These are phyloP conservation scores for Ceriops decandra DNA, from an alignment of 345 rosid species.

Conservation along the genomic window DNA sequence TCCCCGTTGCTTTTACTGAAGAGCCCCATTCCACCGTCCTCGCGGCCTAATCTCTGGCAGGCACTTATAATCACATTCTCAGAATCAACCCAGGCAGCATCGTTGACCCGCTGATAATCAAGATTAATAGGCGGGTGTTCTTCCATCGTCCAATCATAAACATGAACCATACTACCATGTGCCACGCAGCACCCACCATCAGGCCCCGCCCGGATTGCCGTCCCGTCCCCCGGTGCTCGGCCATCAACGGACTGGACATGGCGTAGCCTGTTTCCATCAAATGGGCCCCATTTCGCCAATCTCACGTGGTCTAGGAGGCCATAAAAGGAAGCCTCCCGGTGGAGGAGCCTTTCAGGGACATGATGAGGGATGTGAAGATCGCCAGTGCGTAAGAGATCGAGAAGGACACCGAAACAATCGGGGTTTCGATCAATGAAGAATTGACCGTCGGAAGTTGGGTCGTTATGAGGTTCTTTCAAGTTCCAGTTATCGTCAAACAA, in stretches of 20 bases:
- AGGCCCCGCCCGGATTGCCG: constrained; percentile 88
- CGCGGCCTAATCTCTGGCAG: constrained; percentile 73
- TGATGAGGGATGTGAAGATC: constrained; percentile 69
- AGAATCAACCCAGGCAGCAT: constrained; percentile 71
- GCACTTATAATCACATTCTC: constrained; percentile 63
- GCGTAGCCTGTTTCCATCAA: constrained; percentile 77
- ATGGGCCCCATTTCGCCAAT: constrained; percentile 73
- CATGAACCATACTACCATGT: constrained; percentile 86
- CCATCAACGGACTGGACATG: constrained; percentile 55
- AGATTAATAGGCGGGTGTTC: constrained; percentile 75
- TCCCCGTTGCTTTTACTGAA: constrained; percentile 71
- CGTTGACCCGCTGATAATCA: constrained; percentile 88
- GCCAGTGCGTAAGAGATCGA: constrained; percentile 97
- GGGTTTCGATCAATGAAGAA: constrained; percentile 82
- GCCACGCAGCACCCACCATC: constrained; percentile 96
- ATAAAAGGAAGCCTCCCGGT: constrained; percentile 78
- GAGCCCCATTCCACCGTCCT: constrained; percentile 96
- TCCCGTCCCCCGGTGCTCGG: constrained; percentile 93
- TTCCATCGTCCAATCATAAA: constrained; percentile 85
- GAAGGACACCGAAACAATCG: constrained; percentile 82
- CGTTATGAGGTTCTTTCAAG: constrained; percentile 24
- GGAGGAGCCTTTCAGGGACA: constrained; percentile 63
- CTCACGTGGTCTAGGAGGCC: constrained; percentile 77
- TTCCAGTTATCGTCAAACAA: constrained; percentile 80
- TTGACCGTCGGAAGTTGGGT: constrained; percentile 22